phyloP scores from a whole-genome alignment of 2,329 filamentous ascomycete species.

The Polytolypa hystricis region DNA sequence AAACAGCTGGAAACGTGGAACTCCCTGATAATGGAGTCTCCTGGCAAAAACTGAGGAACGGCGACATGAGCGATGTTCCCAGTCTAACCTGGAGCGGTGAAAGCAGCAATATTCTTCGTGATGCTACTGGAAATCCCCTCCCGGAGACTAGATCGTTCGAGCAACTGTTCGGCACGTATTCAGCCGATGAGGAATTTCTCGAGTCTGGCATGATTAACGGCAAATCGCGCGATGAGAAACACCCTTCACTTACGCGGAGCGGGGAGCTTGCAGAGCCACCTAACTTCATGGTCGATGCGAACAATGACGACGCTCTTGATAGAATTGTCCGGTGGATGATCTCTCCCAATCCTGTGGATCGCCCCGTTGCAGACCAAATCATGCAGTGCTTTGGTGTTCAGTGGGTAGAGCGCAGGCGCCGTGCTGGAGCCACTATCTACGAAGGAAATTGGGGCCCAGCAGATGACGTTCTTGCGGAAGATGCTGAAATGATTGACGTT shows the following conservation, averaged over 20 bases:
- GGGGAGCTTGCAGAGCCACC: conserved; percentile 61
- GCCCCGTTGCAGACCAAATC: conserved; percentile 65
- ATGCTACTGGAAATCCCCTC: conserved; percentile 61
- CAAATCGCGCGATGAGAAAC: not conserved
- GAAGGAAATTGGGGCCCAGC: conserved; percentile 91
- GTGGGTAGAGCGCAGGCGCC: conserved; percentile 68
- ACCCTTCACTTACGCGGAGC: conserved; percentile 24
- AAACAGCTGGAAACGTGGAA: conserved; percentile 87
- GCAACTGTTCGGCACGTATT: conserved; percentile 31
- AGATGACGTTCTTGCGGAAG: conserved; percentile 48
- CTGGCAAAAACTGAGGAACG: conserved; percentile 81
- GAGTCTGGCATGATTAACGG: not conserved
- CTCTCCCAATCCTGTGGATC: conserved; percentile 56
- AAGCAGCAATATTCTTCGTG: conserved; percentile 58
- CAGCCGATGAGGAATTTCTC: conserved; percentile 9
- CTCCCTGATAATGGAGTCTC: conserved; percentile 85
- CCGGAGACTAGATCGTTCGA: conserved; percentile 35
- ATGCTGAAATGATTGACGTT: conserved; percentile 55
- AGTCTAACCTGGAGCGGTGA: conserved; percentile 71
- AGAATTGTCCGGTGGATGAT: conserved; percentile 83
- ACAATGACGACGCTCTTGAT: conserved; percentile 66
- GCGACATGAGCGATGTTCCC: conserved; percentile 79
- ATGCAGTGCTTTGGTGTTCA: conserved; percentile 61
- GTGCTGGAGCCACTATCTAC: conserved; percentile 84
- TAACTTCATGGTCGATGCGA: conserved; percentile 73